Evolutionary conservation across 2,329 filamentous ascomycete species (phyloP).

Genomic region (Tympanopsis confertula): DNA sequence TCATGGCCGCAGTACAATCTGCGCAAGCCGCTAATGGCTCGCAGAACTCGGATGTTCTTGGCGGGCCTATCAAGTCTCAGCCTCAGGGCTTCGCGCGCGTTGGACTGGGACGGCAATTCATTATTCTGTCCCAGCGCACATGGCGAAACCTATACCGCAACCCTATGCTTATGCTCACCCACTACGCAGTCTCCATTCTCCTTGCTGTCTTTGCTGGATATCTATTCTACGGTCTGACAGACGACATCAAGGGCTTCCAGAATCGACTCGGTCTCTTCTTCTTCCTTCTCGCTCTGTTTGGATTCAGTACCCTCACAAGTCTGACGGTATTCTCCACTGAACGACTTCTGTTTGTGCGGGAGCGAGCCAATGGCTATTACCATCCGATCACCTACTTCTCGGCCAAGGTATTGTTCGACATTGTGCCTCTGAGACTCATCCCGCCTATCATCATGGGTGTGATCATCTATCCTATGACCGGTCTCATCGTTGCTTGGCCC

Average conservation of each 20-base stretch:
- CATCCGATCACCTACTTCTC: conserved; percentile 86
- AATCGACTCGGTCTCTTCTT: conserved; percentile 95
- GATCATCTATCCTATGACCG: conserved; percentile 97
- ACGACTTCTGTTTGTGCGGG: conserved; percentile 78
- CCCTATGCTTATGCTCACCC: conserved; percentile 94
- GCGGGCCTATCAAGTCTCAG: conserved; percentile 38
- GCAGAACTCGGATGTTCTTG: conserved; percentile 35
- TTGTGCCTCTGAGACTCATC: conserved; percentile 84
- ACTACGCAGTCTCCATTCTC: conserved; percentile 93
- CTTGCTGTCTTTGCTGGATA: conserved; percentile 89
- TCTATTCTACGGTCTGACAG: conserved; percentile 89
- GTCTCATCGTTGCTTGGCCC: conserved; percentile 66
- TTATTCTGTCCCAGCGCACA: conserved; percentile 78
- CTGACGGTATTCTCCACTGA: conserved; percentile 89
- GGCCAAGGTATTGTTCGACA: conserved; percentile 96
- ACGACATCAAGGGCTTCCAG: conserved; percentile 95
- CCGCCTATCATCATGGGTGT: conserved; percentile 90
- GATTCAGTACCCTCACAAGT: conserved; percentile 90
- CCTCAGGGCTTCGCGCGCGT: conserved; percentile 75
- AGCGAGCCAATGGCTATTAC: conserved; percentile 95
- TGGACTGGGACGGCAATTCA: conserved; percentile 69
- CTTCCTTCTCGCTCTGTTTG: conserved; percentile 89
- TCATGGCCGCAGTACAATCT: conserved; percentile 52
- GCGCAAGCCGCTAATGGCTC: conserved; percentile 60
- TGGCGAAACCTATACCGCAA: conserved; percentile 98